These are phyloP conservation scores for Fraxinus sp. DNA, from an alignment of 305 asterid species.

Conservation along the genomic window DNA sequence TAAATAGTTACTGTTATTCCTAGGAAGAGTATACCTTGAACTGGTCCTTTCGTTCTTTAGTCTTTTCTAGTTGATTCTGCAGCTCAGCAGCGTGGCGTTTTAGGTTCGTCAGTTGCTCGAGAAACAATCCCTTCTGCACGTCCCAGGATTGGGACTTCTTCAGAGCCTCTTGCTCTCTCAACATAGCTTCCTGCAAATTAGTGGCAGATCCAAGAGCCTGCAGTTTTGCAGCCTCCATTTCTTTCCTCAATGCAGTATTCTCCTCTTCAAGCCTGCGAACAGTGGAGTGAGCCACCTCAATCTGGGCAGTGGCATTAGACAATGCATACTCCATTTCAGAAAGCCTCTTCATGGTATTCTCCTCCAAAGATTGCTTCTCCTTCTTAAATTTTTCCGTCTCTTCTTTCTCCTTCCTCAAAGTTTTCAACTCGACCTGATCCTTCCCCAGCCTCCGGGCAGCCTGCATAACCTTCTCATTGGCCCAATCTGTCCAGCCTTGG, in stretches of 20 bases:
- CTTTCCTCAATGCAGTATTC: constrained; percentile 39
- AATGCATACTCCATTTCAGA: constrained; percentile 61
- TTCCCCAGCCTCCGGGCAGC: constrained; percentile 62
- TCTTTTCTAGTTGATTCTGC: constrained; percentile 37
- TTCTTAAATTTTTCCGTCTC: constrained; percentile 49
- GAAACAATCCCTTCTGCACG: constrained; percentile 39
- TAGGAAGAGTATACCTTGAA: constrained; percentile 51
- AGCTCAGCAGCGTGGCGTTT: constrained; percentile 35
- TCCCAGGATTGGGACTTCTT: constrained; percentile 49
- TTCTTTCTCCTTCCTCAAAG: constrained; percentile 62
- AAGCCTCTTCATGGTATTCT: constrained; percentile 47
- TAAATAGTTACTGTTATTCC: neutral
- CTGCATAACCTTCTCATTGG: constrained; percentile 70
- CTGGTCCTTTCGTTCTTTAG: constrained; percentile 44
- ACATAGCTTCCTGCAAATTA: constrained; percentile 42
- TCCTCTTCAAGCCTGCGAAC: constrained; percentile 46
- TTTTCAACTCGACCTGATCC: constrained; percentile 62
- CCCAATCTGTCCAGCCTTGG: constrained; percentile 66
- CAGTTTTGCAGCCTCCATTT: constrained; percentile 40
- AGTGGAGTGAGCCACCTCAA: constrained; percentile 40
- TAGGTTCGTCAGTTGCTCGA: constrained; percentile 39
- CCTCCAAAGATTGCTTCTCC: constrained; percentile 60
- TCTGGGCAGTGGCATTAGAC: constrained; percentile 42
- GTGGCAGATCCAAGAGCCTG: constrained; percentile 28
- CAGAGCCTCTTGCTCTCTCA: constrained; percentile 51